phyloP scores from a whole-genome alignment of 164 flowering plant species.

The Akebia trifoliata region DNA sequence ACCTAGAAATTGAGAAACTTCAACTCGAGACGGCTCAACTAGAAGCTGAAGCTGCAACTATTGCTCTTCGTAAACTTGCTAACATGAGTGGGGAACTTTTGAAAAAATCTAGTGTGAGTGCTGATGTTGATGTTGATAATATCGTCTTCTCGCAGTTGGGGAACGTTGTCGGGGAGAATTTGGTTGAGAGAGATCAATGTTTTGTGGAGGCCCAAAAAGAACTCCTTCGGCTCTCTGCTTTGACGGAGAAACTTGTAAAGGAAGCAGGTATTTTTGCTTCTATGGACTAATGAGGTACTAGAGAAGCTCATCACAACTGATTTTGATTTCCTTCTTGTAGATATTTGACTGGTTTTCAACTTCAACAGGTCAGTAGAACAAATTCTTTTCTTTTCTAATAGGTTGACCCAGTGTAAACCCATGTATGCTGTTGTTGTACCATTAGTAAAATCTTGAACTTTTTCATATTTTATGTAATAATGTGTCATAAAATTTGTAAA shows the following conservation, averaged over 20 bases:
- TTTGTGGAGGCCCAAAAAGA: slow-evolving; percentile 34
- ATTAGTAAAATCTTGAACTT: no score
- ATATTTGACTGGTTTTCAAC: slow-evolving; percentile 14
- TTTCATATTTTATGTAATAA: no score
- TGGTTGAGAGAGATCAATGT: slow-evolving; percentile 17
- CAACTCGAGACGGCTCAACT: slow-evolving; percentile 73
- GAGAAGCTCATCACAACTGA: not conserved
- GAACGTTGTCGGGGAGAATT: slow-evolving; percentile 3
- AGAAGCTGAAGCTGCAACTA: slow-evolving; percentile 79
- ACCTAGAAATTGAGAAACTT: slow-evolving; percentile 72
- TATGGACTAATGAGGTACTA: slow-evolving; percentile 9
- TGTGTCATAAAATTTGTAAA: no score
- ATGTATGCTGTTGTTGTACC: slow-evolving; percentile 41
- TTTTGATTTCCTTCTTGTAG: not conserved
- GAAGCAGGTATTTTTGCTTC: slow-evolving; percentile 49
- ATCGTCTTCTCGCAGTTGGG: slow-evolving; percentile 4
- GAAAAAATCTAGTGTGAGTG: slow-evolving; percentile 33
- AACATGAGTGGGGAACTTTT: slow-evolving; percentile 61
- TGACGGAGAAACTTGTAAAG: slow-evolving; percentile 53
- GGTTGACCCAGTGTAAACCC: not conserved
- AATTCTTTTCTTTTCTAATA: not conserved
- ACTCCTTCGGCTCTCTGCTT: slow-evolving; percentile 47
- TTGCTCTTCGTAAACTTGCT: slow-evolving; percentile 57
- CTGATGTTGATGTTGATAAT: slow-evolving; percentile 30
- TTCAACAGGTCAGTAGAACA: not conserved